phyloP scores from a whole-genome alignment of 345 rosid species.

The Arabis alpina region DNA sequence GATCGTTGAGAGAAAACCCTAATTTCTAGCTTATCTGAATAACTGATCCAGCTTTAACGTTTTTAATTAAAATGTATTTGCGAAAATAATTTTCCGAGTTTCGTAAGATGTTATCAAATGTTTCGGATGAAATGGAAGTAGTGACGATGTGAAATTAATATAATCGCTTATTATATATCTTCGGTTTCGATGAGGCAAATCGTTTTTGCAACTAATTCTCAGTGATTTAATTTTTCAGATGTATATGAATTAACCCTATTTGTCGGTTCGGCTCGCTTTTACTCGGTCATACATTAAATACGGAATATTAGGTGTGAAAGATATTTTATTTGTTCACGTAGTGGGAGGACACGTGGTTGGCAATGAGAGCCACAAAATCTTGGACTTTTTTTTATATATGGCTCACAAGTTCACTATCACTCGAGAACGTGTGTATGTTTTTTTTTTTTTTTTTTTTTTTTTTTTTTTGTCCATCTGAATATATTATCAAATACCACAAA shows the following conservation, averaged over 20 bases:
- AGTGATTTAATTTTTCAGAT: no score
- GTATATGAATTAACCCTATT: no score
- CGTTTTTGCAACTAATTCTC: no score
- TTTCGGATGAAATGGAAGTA: no score
- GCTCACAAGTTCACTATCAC: no score
- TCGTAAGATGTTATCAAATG: background rate
- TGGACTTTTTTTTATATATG: background rate
- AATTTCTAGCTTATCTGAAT: background rate
- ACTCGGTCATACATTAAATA: background rate
- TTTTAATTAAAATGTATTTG: background rate
- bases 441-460: no score
- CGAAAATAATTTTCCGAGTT: background rate
- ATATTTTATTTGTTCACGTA: background rate
- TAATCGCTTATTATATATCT: no score
- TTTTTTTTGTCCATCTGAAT: no score
- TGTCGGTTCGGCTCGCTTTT: no score
- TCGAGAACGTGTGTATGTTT: no score
- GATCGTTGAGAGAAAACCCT: constrained; percentile 2
- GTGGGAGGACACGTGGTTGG: constrained; percentile 27
- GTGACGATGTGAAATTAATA: background rate
- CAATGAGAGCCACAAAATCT: background rate
- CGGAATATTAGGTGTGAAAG: background rate
- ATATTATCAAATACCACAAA: no score
- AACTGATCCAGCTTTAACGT: constrained; percentile 7
- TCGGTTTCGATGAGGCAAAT: no score